Conservation (phyloP, 805 yeast genomes). For the Wickerhamiella hasegawae region DNA sequence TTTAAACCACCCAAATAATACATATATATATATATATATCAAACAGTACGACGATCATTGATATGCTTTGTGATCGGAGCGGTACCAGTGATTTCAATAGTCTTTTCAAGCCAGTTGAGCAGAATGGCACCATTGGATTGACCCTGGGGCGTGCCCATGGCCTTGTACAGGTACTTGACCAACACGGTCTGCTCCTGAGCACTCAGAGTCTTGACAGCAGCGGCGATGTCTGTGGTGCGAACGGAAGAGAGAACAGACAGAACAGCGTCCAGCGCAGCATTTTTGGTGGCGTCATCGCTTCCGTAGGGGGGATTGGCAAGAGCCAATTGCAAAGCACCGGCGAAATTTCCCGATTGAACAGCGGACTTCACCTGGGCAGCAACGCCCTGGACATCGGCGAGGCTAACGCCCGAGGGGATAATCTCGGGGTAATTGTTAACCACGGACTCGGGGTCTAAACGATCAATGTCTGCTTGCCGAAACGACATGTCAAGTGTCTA, state of each 20-base stretch:
- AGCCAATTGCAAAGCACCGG: slow-evolving; percentile 46
- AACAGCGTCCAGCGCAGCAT: slow-evolving; percentile 36
- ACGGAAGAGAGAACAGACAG: slow-evolving; percentile 57
- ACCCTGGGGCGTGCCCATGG: slow-evolving; percentile 50
- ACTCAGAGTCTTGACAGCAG: slow-evolving; percentile 41
- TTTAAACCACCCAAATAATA: neutral
- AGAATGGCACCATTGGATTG: slow-evolving; percentile 71
- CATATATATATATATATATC: neutral
- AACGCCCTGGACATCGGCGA: slow-evolving; percentile 38
- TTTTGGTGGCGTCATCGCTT: slow-evolving; percentile 41
- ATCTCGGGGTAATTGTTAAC: slow-evolving; percentile 47
- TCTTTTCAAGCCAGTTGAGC: slow-evolving; percentile 84
- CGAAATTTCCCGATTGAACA: slow-evolving; percentile 56
- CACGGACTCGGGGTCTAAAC: slow-evolving; percentile 64
- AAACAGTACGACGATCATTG: slow-evolving; percentile 72
- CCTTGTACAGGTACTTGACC: slow-evolving; percentile 71
- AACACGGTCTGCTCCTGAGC: slow-evolving; percentile 58
- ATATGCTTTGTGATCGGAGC: slow-evolving; percentile 79
- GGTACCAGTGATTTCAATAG: slow-evolving; percentile 68
- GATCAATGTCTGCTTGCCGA: slow-evolving; percentile 85
- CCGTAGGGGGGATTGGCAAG: slow-evolving; percentile 74
- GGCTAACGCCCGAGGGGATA: slow-evolving; percentile 36
- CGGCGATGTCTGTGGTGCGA: slow-evolving; percentile 49
- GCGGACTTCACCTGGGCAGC: slow-evolving; percentile 43
- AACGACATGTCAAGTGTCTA: slow-evolving; percentile 18